A percentile compares a stretch with the other conserved stretches of the same genome.
Evolutionary conservation across 1,139 yeast species (phyloP).

Genomic region (Arxiozyma telluris): DNA sequence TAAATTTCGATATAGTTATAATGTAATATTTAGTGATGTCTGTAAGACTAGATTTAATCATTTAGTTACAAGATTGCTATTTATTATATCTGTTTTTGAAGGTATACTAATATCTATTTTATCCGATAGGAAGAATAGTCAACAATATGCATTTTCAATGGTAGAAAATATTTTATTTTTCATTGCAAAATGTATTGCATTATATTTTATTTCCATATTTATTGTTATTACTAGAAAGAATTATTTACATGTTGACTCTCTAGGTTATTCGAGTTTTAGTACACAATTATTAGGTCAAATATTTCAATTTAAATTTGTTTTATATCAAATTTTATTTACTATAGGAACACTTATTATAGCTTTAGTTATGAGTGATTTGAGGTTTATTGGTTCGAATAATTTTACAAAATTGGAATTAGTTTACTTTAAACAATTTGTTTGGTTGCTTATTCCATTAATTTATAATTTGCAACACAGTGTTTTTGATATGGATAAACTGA

Average conservation of each 20-base stretch:
- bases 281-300: slow-evolving; percentile 42
- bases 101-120: slow-evolving; percentile 26
- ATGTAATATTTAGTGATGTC: slow-evolving; percentile 34
- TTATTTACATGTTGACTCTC: slow-evolving; percentile 43
- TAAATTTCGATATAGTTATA: slow-evolving; percentile 29
- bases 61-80: slow-evolving; percentile 32
- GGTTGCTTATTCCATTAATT: slow-evolving; percentile 35
- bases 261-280: slow-evolving; percentile 43
- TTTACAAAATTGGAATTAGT: slow-evolving; percentile 1
- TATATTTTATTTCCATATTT: slow-evolving; percentile 34
- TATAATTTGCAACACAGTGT: slow-evolving; percentile 49
- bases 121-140: slow-evolving; percentile 10
- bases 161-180: slow-evolving; percentile 25
- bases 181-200: slow-evolving; percentile 27
- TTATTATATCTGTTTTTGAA: slow-evolving; percentile 29
- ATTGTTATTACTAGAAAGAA: slow-evolving; percentile 43
- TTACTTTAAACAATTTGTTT: slow-evolving; percentile 18
- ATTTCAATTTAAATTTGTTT: slow-evolving; percentile 36
- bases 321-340: slow-evolving; percentile 30
- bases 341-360: slow-evolving; percentile 36
- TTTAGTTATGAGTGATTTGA: slow-evolving; percentile 32
- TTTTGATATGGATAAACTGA: slow-evolving; percentile 53
- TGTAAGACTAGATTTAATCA: slow-evolving; percentile 35
- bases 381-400: slow-evolving; percentile 15
- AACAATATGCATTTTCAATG: slow-evolving; percentile 6